These are phyloP conservation scores for Tricholoma bakamatsutake DNA, from an alignment of 768 basidiomycete species.

Conservation along the genomic window DNA sequence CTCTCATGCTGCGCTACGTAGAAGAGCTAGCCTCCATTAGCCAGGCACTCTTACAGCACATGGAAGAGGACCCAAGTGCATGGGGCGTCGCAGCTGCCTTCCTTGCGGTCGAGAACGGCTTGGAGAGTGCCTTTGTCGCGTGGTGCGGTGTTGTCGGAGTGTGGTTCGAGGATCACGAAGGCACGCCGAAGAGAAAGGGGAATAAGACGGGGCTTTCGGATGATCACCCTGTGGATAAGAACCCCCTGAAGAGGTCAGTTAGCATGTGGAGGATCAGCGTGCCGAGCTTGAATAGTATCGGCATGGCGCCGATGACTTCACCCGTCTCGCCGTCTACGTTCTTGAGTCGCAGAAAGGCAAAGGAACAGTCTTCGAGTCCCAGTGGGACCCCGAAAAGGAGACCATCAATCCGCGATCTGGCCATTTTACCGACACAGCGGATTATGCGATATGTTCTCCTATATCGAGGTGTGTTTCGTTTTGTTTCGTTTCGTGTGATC, in stretches of 20 bases:
- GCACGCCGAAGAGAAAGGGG: not conserved
- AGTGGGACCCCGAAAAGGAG: slow-evolving; percentile 9
- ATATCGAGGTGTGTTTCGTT: slow-evolving; percentile 42
- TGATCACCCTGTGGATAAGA: not conserved
- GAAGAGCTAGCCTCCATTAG: slow-evolving; percentile 36
- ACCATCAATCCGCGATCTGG: slow-evolving; percentile 49
- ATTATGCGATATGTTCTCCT: slow-evolving; percentile 64
- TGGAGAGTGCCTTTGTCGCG: slow-evolving; percentile 42
- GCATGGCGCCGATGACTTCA: not conserved
- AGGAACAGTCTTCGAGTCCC: not conserved
- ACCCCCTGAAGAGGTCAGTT: slow-evolving; percentile 9
- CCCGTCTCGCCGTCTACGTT: slow-evolving; percentile 4
- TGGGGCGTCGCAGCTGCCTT: slow-evolving; percentile 50
- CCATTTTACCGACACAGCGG: slow-evolving; percentile 60
- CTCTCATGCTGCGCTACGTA: slow-evolving; percentile 34
- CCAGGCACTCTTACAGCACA: slow-evolving; percentile 29
- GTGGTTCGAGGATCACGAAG: slow-evolving; percentile 24
- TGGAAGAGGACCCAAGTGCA: slow-evolving; percentile 40
- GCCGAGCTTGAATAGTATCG: slow-evolving; percentile 3
- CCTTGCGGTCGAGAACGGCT: slow-evolving; percentile 38
- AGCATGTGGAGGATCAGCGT: slow-evolving; percentile 21
- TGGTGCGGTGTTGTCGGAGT: slow-evolving; percentile 44
- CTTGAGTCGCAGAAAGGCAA: slow-evolving; percentile 9
- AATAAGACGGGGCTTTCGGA: not conserved
- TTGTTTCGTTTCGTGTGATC: not conserved